Base-by-base conservation (phyloP, 208 protist genomes). In the Lotmaria passim region DNA sequence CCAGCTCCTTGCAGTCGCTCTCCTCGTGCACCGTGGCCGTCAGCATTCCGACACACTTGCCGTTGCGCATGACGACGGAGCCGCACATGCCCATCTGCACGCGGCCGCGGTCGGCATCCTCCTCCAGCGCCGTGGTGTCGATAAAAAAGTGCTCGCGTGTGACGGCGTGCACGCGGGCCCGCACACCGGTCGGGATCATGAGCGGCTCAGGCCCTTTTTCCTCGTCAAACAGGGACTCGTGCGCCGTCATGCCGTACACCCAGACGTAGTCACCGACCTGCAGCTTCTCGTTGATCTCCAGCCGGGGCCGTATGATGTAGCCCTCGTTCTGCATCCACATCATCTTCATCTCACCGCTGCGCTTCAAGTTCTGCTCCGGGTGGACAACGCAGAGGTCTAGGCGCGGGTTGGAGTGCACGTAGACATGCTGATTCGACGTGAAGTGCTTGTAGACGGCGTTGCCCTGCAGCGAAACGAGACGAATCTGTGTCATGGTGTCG, bases 291-390 rank as follows among this genome's bases (percentile, higher is more conserved):
- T 83, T 81, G 7, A 96, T 62, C 75, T 96, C 91, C 0, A 96
- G 73, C 3, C 91, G 82, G 10, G 91, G 91, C 12, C 89, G 83
- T 21, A 87, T 79, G 44, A 94, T 73, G 69, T 92, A 86, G 30
- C 91, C 91, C 57, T 96, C 89, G 75, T 96, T 96, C 73, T 96
- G 91, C 87, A 94, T 91, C 89, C 89, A 95, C 83, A 96, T 61
- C 89, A 96, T 93, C 73, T 94, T 94, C 91, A 96, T 94, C 65
- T 96, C 89, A 12, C 91, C 89, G 57, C 84, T 91, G 39, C 89
- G 85, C 74, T 92, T 93, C 43, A 96, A 59, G 73, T 93, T 93
- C 69, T 94, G 86, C 81, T 96, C 89, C 8, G 91, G 64, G 71
- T 96, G 91, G 17, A 94, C 24, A 4, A 96, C 91, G 63, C 89